A percentile compares a stretch with the other conserved stretches of the same genome.
Conservation (phyloP, 1,139 yeast genomes). For the Kazachstania sp. region DNA sequence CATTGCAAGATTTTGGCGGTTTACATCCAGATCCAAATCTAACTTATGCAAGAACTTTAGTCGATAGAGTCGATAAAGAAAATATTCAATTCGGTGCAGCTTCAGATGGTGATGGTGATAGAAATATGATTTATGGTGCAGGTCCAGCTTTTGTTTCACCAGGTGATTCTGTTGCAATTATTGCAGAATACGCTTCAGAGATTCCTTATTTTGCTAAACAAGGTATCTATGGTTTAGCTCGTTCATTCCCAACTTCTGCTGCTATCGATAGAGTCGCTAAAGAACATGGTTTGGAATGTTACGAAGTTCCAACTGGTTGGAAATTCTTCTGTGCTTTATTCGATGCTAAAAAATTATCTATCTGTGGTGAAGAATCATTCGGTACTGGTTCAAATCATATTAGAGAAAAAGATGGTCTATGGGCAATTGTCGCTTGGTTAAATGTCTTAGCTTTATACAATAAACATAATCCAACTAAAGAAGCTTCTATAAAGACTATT, state of each 20-base stretch:
- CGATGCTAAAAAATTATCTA: slow-evolving; percentile 86
- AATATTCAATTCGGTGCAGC: slow-evolving; percentile 95
- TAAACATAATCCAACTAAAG: slow-evolving; percentile 50
- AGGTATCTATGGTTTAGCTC: slow-evolving; percentile 88
- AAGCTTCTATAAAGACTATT: slow-evolving; percentile 66
- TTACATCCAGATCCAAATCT: slow-evolving; percentile 97
- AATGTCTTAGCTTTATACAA: slow-evolving; percentile 78
- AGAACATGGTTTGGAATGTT: slow-evolving; percentile 60
- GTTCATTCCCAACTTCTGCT: slow-evolving; percentile 98
- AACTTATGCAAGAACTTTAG: slow-evolving; percentile 87
- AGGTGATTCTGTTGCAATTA: slow-evolving; percentile 96
- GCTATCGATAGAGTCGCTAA: slow-evolving; percentile 91
- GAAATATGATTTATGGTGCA: slow-evolving; percentile 98
- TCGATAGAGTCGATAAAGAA: slow-evolving; percentile 74
- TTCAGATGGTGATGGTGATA: slow-evolving; percentile 98
- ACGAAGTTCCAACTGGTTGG: slow-evolving; percentile 99
- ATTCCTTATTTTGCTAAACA: slow-evolving; percentile 85
- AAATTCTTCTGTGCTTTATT: slow-evolving; percentile 93
- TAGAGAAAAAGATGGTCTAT: slow-evolving; percentile 94
- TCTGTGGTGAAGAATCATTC: slow-evolving; percentile 97
- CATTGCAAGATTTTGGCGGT: slow-evolving; percentile 94
- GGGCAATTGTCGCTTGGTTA: slow-evolving; percentile 98
- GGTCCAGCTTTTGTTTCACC: slow-evolving; percentile 88
- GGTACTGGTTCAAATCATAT: slow-evolving; percentile 98
- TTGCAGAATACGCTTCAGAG: slow-evolving; percentile 79